Evolutionary conservation across 2,329 filamentous ascomycete genomes (phyloP).

Genomic region (Leptoxyphium fumago): DNA sequence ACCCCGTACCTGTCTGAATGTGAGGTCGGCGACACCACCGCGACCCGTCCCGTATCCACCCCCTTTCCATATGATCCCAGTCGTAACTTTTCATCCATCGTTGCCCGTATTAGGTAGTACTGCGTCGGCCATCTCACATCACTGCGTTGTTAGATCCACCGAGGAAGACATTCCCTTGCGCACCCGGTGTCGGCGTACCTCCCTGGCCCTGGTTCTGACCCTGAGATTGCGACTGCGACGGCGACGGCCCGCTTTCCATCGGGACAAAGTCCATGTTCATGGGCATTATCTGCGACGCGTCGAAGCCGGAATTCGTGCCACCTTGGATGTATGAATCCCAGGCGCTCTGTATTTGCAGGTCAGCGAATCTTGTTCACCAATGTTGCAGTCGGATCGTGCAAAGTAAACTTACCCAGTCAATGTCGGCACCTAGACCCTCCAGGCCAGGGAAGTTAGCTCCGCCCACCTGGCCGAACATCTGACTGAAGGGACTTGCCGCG

Average conservation of each 20-base stretch:
- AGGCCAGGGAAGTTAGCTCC: slow-evolving; percentile 34
- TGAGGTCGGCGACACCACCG: too few relatives aligned
- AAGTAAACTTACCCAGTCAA: slow-evolving; percentile 39
- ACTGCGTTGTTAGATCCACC: not conserved
- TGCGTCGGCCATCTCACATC: too few relatives aligned
- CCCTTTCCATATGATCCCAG: too few relatives aligned
- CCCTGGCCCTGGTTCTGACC: not conserved
- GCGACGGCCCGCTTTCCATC: not conserved
- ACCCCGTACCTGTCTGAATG: too few relatives aligned
- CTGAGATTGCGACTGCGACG: not conserved
- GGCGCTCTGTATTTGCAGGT: slow-evolving; percentile 36
- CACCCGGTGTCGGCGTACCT: not conserved
- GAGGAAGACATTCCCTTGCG: not conserved
- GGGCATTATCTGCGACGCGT: slow-evolving; percentile 29
- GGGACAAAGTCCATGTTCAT: slow-evolving; percentile 19
- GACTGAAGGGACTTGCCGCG: slow-evolving; percentile 19
- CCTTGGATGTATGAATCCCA: slow-evolving; percentile 58
- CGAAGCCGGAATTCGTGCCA: slow-evolving; percentile 24
- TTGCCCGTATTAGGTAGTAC: too few relatives aligned
- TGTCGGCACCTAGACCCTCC: slow-evolving; percentile 33
- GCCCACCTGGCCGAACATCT: slow-evolving; percentile 18
- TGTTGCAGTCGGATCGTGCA: slow-evolving; percentile 4
- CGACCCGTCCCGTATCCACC: too few relatives aligned
- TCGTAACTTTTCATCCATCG: too few relatives aligned
- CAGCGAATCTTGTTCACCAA: slow-evolving; percentile 7